Base-by-base conservation (phyloP, 2,329 filamentous ascomycete genomes). In the Fusarium keratoplasticum region DNA sequence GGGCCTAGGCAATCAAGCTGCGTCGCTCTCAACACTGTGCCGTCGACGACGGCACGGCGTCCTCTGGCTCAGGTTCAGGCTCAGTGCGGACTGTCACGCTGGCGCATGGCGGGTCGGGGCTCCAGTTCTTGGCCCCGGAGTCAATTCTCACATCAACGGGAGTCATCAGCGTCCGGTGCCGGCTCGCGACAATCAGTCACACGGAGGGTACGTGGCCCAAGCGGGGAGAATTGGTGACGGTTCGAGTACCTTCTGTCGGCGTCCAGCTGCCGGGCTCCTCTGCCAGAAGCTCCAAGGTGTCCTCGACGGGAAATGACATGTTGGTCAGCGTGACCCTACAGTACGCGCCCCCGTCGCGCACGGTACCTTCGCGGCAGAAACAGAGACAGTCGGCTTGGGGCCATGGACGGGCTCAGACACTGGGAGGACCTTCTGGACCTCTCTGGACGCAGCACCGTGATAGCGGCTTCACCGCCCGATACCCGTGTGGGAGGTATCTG, bases 261-360 rank as follows among this genome's bases (percentile, higher is more conserved):
- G 52, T 70, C 58, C 59, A 50, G 55, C 55, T 70, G 62, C 72
- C 62, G 69, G 66, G 25, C 25, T n/a, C 27, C 47, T 52, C 65
- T 36, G 11, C 16, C 65, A 44, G 66, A 59, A 58, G 29, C 20
- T 44, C 40, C 42, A 29, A 61, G 67, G 61, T 73, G 70, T 74
- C 71, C 54, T 36, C 66, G 68, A 66, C 62, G 70, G 76, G 76
- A 77, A 78, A 78, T 77, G 74, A 76, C 69, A 72, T 73, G 65
- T 71, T 77, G 64, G 69, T 68, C 78, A 76, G 68, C 76, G 76
- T 78, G 76, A 77, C 65, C 75, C 70, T 64, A 76, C 76, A 42
- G 76, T 78, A 44, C 58, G 70, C 61, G 35, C 67, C 68, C 29
- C 57, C 9, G 7, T 2, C 0, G 7, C 11, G 31, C 44, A 76